phyloP scores from a whole-genome alignment of 2,329 filamentous ascomycete genomes.

The Orbilia blumenaviensis region DNA sequence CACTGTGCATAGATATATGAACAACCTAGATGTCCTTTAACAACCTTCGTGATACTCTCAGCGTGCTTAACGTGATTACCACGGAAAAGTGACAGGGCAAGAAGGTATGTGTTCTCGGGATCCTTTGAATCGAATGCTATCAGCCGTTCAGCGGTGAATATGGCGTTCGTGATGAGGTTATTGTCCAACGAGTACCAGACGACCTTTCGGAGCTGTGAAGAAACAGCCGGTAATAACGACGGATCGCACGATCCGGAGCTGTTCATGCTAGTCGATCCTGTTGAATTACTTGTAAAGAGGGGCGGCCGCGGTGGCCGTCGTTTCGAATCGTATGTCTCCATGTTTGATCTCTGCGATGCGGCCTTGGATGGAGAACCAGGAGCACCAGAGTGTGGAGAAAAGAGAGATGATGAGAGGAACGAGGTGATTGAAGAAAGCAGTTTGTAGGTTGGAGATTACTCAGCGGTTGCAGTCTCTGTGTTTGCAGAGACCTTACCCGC shows the following conservation, averaged over 20 bases:
- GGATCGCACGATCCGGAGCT: constrained; percentile 25
- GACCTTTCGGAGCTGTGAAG: constrained; percentile 70
- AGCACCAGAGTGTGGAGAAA: constrained; percentile 51
- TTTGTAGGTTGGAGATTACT: constrained; percentile 38
- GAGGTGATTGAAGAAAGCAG: constrained; percentile 53
- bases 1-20: constrained; percentile 91
- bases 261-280: constrained; percentile 3
- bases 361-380: constrained; percentile 52
- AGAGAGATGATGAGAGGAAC: constrained; percentile 52
- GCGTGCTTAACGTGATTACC: constrained; percentile 84
- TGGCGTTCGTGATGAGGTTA: constrained; percentile 84
- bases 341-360: constrained; percentile 36
- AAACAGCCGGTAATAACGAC: constrained; percentile 41
- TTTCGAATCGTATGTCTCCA: constrained; percentile 52
- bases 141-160: constrained; percentile 90
- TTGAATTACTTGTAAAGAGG: constrained; percentile 23
- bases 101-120: constrained; percentile 80
- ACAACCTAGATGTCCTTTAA: constrained; percentile 83
- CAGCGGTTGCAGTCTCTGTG: constrained; percentile 49
- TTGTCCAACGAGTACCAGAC: constrained; percentile 86
- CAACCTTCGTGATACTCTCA: constrained; percentile 81
- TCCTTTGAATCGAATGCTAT: constrained; percentile 83
- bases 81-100: constrained; percentile 84
- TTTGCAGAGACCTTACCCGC: constrained; percentile 50
- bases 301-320: constrained; percentile 47